Evolutionary conservation across 345 rosid species (phyloP).

Genomic region (Linum tenue): DNA sequence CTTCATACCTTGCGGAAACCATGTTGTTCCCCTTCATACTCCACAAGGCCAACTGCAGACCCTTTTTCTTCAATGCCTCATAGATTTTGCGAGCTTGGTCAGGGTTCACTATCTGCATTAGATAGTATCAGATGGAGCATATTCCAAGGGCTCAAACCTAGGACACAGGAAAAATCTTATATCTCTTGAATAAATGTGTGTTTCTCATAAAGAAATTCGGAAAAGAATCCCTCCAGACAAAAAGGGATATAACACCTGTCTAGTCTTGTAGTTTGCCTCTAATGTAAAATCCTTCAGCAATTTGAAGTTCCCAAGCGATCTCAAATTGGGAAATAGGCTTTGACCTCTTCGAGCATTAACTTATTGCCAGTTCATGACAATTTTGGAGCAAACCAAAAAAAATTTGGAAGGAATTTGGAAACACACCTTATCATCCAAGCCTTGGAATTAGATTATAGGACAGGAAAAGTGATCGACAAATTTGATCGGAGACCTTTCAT

Average conservation of each 20-base stretch:
- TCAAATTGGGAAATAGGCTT: too few relatives aligned
- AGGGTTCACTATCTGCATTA: conserved; percentile 64
- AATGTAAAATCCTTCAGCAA: too few relatives aligned
- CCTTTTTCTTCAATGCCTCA: conserved; percentile 66
- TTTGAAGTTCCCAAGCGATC: too few relatives aligned
- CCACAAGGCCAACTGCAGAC: conserved; percentile 86
- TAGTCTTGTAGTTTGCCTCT: too few relatives aligned
- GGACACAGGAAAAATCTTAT: not conserved
- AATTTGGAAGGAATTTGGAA: not conserved
- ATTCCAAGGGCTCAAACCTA: not conserved
- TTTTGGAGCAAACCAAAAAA: not conserved
- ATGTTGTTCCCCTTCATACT: conserved; percentile 92
- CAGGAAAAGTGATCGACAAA: conserved; percentile 78
- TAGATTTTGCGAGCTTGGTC: conserved; percentile 85
- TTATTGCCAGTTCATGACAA: conserved; percentile 2
- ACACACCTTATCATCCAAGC: conserved; percentile 86
- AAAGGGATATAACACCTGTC: too few relatives aligned
- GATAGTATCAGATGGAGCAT: conserved; percentile 12
- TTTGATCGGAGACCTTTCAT: conserved; percentile 81
- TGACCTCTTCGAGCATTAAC: not conserved
- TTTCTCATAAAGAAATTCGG: not conserved
- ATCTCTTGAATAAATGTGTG: not conserved
- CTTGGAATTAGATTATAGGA: conserved; percentile 89
- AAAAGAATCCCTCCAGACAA: not conserved
- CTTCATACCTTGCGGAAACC: conserved; percentile 81